phyloP scores from a whole-genome alignment of 805 yeast genomes.

The Saturnispora hagleri region DNA sequence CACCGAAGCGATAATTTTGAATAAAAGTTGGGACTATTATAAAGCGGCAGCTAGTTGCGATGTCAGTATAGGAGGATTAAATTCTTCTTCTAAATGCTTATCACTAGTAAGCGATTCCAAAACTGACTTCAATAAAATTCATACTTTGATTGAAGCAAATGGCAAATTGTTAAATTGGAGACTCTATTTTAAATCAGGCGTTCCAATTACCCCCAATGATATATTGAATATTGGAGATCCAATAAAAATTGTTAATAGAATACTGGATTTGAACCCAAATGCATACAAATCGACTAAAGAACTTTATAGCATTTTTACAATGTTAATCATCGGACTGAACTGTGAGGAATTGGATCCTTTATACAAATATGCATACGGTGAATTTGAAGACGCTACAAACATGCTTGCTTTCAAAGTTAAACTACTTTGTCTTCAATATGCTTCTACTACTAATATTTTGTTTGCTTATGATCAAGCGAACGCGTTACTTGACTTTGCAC shows the following conservation, averaged over 20 bases:
- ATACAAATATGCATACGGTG: constrained; percentile 4
- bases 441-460: constrained; percentile 53
- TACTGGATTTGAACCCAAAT: constrained; percentile 45
- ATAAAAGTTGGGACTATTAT: constrained; percentile 23
- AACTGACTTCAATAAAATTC: constrained; percentile 7
- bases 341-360: constrained; percentile 10
- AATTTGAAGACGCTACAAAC: constrained; percentile 9
- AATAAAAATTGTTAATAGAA: constrained; percentile 17
- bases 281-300: constrained; percentile 38
- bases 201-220: constrained; percentile 24
- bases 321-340: constrained; percentile 34
- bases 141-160: constrained; percentile 18
- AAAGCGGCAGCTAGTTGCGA: constrained; percentile 25
- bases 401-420: constrained; percentile 22
- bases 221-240: constrained; percentile 21
- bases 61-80: constrained; percentile 20
- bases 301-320: constrained; percentile 33
- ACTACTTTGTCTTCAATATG: constrained; percentile 52
- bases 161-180: constrained; percentile 21
- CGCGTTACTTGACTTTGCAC: constrained; percentile 28
- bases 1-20: constrained; percentile 10
- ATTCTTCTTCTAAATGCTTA: constrained; percentile 17
- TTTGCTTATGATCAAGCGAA: constrained; percentile 41
- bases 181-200: constrained; percentile 22
- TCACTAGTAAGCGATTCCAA: constrained; percentile 10